Base-by-base conservation (phyloP, 139 green algal genomes). In the Picochlorum sp. region DNA sequence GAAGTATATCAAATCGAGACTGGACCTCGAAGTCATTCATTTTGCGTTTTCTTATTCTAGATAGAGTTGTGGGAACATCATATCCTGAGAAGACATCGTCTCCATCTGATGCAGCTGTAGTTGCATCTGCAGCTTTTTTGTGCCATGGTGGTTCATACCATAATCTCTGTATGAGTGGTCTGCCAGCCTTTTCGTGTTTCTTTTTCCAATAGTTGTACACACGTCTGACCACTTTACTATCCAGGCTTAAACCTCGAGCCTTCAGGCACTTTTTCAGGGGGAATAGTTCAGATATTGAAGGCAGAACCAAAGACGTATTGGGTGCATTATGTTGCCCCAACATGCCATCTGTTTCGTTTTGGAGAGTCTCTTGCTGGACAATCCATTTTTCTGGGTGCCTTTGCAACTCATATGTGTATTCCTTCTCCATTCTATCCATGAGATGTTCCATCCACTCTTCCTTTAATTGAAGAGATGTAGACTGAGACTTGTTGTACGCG, bases 141-240 rank as follows among this genome's bases (percentile, higher is more conserved):
- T 73, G 46, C 77, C 77, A 84, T 20, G 77, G 77, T n/a, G 71
- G 66, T 61, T 84, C 74, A 65, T 78, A 78, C 73, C 77, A 84
- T 15, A 84, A 61, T 13, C 74, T 65, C 51, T 78, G 77, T 24
- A 84, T 77, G 18, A 84, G 66, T 14, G 77, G 77, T 23, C 66
- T 51, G n/a, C 63, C 63, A 23, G 61, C 61, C 8, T 54, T 61
- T 37, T 51, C 8, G 56, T 74, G 84, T 82, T 97, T 97, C n/a
- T 56, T 61, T 28, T 65, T 56, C 92, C 92, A 98, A 80, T 97
- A 98, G 16, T 85, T 72, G 66, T 96, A 97, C n/a, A 97, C 87
- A 0, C 79, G 80, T 34, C 70, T 61, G 1, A 76, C 64, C 32
- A 81, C 58, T 4, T 49, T 67, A 6, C 30, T 45, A 47, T 69